phyloP scores from a whole-genome alignment of 179 eudicot genomes.

The Corrigiola litoralis region DNA sequence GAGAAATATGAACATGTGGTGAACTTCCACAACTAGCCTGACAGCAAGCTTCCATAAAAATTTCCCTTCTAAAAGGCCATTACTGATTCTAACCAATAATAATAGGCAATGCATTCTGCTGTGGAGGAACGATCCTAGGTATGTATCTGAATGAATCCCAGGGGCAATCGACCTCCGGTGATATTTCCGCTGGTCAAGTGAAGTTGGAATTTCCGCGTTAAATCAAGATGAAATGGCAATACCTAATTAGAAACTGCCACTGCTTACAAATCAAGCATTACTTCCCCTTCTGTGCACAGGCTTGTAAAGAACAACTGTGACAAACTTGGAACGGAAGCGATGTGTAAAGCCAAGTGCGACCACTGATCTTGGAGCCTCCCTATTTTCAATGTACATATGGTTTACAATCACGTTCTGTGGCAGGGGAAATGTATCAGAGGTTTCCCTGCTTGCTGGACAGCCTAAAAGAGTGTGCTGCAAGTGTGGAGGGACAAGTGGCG shows the following conservation, averaged over 20 bases:
- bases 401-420: conserved; percentile 74
- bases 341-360: conserved; percentile 86
- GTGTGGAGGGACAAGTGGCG: conserved; percentile 73
- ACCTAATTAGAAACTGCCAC: conserved; percentile 17
- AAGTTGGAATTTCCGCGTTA: conserved; percentile 9
- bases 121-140: conserved; percentile 10
- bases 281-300: conserved; percentile 73
- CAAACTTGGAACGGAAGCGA: conserved; percentile 83
- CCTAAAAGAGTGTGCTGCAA: conserved; percentile 67
- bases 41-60: conserved; percentile 10
- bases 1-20: conserved; percentile 15
- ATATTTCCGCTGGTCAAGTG: conserved; percentile 3
- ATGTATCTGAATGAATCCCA: conserved; percentile 10
- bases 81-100: conserved; percentile 12
- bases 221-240: conserved; percentile 16
- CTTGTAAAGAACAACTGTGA: conserved; percentile 84
- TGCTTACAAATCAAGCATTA: conserved; percentile 37
- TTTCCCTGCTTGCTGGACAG: conserved; percentile 45
- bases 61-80: conserved; percentile 6
- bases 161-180: conserved; percentile 10
- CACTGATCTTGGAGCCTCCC: conserved; percentile 74
- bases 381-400: conserved; percentile 88
- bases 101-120: conserved; percentile 1
- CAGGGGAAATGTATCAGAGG: conserved; percentile 40
- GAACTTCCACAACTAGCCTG: conserved; percentile 15